Percentiles rank a stretch among this genome's conserved stretches.
Conservation (phyloP, 1,284 basidiomycete genomes). For the Mycosarcoma maydis region DNA sequence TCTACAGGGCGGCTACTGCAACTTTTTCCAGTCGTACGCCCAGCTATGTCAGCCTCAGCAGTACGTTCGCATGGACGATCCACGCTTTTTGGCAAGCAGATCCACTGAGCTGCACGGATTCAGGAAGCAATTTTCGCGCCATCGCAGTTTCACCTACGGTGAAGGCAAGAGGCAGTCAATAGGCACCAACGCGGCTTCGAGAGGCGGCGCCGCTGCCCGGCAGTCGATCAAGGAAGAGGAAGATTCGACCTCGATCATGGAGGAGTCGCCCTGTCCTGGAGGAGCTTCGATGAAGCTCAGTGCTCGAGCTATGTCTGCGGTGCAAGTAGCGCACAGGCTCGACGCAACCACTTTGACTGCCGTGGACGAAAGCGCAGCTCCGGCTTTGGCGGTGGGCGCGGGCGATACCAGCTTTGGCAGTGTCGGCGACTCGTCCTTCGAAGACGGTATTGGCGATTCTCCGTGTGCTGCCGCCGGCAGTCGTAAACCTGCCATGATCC, state of each 20-base stretch:
- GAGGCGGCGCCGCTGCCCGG: background rate
- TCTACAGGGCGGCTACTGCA: conserved; percentile 92
- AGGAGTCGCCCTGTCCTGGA: conserved; percentile 40
- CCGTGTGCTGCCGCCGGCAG: conserved; percentile 53
- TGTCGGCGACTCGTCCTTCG: conserved; percentile 60
- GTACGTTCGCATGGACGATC: conserved; percentile 95
- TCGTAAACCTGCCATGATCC: conserved; percentile 22
- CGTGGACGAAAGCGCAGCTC: background rate
- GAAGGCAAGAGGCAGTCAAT: conserved; percentile 36
- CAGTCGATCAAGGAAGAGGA: conserved; percentile 50
- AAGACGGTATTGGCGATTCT: conserved; percentile 53
- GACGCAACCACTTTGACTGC: background rate
- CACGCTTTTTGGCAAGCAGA: conserved; percentile 79
- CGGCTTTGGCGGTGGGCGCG: background rate
- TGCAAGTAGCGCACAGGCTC: background rate
- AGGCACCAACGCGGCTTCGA: background rate
- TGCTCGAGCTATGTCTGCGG: background rate
- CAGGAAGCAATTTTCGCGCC: conserved; percentile 73
- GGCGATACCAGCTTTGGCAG: conserved; percentile 59
- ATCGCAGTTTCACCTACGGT: conserved; percentile 63
- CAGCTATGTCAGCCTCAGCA: conserved; percentile 80
- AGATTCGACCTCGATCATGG: conserved; percentile 18
- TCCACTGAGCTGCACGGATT: conserved; percentile 89
- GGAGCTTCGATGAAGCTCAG: conserved; percentile 4
- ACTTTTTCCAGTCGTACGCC: conserved; percentile 79